Percentiles rank a stretch among this genome's conserved stretches.
Evolutionary conservation across 2,329 filamentous ascomycete species (phyloP).

Genomic region (Raffaelea deltoideospora): DNA sequence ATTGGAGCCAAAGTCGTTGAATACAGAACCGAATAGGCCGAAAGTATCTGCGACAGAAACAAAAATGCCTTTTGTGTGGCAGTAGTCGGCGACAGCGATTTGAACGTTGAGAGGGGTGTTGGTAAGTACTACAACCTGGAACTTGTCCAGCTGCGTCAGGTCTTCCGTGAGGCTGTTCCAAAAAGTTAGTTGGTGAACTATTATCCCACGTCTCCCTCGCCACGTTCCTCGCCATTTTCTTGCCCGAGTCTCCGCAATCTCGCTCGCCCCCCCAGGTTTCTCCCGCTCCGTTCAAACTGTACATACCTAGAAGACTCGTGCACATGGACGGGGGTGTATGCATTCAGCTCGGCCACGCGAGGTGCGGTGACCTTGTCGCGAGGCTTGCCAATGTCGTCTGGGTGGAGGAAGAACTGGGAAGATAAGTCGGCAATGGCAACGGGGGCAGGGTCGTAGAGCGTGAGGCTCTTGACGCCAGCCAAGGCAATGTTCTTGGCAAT

Average conservation of each 20-base stretch:
- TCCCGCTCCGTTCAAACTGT: too few relatives aligned
- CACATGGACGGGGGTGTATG: conserved; percentile 80
- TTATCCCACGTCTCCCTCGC: too few relatives aligned
- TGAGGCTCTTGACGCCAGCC: conserved; percentile 93
- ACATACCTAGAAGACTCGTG: conserved; percentile 45
- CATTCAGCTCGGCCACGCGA: conserved; percentile 84
- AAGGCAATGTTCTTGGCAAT: conserved; percentile 98
- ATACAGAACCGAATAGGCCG: conserved; percentile 87
- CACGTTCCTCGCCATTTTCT: too few relatives aligned
- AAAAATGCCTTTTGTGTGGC: conserved; percentile 86
- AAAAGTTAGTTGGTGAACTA: too few relatives aligned
- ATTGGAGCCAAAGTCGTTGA: conserved; percentile 92
- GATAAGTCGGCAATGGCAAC: conserved; percentile 80
- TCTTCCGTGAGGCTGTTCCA: conserved; percentile 53
- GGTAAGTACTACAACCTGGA: conserved; percentile 85
- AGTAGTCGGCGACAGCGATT: conserved; percentile 76
- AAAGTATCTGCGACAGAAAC: conserved; percentile 79
- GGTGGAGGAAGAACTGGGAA: conserved; percentile 89
- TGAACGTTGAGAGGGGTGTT: conserved; percentile 69
- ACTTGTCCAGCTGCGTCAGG: conserved; percentile 71
- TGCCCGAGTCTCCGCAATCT: too few relatives aligned
- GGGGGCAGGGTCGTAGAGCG: conserved; percentile 78
- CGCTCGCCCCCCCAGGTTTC: too few relatives aligned
- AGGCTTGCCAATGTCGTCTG: conserved; percentile 80
- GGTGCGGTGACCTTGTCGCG: conserved; percentile 77